Percentiles rank a stretch among this genome's conserved stretches.
Evolutionary conservation across 805 yeast species (phyloP).

Genomic region (Zygosaccharomyces lentus): DNA sequence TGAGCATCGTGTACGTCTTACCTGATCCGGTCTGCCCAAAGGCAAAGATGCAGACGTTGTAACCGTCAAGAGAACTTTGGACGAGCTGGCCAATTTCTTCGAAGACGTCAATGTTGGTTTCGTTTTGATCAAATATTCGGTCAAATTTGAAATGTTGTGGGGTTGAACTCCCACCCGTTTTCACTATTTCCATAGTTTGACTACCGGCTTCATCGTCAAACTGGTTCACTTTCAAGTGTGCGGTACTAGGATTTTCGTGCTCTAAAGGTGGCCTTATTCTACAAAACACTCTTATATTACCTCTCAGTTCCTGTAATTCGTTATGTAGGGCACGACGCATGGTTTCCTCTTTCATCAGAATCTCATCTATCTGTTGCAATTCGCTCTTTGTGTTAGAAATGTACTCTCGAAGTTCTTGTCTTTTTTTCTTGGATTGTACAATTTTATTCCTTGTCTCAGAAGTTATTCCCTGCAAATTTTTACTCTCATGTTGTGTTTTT

Average conservation of each 20-base stretch:
- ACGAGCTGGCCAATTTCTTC: constrained; percentile 82
- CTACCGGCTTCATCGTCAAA: constrained; percentile 30
- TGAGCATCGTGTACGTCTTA: constrained; percentile 86
- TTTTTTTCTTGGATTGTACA: constrained; percentile 12
- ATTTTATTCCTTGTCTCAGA: constrained; percentile 13
- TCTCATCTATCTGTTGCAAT: constrained; percentile 33
- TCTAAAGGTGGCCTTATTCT: constrained; percentile 62
- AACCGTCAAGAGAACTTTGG: constrained; percentile 84
- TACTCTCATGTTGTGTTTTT: constrained; percentile 24
- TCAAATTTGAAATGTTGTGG: constrained; percentile 65
- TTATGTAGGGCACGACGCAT: constrained; percentile 64
- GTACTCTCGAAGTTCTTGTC: constrained; percentile 25
- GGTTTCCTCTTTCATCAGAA: constrained; percentile 48
- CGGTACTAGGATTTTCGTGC: constrained; percentile 19
- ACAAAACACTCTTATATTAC: constrained; percentile 89
- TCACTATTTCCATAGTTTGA: constrained; percentile 24
- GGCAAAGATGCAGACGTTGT: constrained; percentile 88
- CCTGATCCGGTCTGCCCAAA: constrained; percentile 98
- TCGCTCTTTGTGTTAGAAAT: constrained; percentile 31
- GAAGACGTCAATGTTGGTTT: constrained; percentile 62
- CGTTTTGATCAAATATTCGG: constrained; percentile 56
- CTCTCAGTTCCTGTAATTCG: constrained; percentile 77
- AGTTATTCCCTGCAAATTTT: constrained; percentile 29
- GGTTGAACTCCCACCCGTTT: constrained; percentile 2
- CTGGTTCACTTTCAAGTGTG: constrained; percentile 31